These are phyloP conservation scores for Paraphoma chrysanthemicola DNA, from an alignment of 2,329 filamentous ascomycete species.

Conservation along the genomic window DNA sequence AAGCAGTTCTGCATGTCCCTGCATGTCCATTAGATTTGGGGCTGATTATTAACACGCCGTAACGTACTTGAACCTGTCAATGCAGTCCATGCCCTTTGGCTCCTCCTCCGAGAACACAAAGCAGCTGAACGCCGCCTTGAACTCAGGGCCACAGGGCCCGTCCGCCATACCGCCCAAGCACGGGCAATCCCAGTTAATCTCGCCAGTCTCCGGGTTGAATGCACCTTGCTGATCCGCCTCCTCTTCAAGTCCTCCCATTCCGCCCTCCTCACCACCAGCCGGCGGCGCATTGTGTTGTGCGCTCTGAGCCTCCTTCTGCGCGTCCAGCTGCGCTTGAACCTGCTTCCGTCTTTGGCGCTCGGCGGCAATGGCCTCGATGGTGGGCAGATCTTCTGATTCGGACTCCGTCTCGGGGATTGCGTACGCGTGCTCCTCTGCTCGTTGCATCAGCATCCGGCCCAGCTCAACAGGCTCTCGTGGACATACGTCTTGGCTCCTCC, in stretches of 20 bases:
- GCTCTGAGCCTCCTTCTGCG: constrained; percentile 24
- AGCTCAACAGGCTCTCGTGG: background rate
- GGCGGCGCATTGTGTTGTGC: constrained; percentile 18
- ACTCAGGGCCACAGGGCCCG: constrained; percentile 93
- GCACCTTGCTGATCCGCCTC: constrained; percentile 88
- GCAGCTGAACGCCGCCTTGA: constrained; percentile 95
- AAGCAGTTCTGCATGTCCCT: constrained; percentile 99
- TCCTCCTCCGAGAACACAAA: constrained; percentile 96
- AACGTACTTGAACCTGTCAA: constrained; percentile 92
- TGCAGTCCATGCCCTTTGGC: constrained; percentile 96
- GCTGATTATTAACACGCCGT: too few relatives aligned
- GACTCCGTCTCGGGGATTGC: constrained; percentile 49
- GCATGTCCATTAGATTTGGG: background rate
- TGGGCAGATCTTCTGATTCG: constrained; percentile 51
- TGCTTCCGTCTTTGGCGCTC: constrained; percentile 48
- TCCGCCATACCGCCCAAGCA: constrained; percentile 97
- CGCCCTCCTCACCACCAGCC: constrained; percentile 27
- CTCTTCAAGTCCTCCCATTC: constrained; percentile 70
- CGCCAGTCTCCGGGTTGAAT: constrained; percentile 97
- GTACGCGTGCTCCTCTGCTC: constrained; percentile 12
- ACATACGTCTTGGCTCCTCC: constrained; percentile 77
- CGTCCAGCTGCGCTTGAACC: constrained; percentile 38
- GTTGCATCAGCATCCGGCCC: too few relatives aligned
- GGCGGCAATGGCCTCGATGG: constrained; percentile 53
- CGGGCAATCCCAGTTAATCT: constrained; percentile 99